Evolutionary conservation across 495 filamentous ascomycete species (phyloP).

Genomic region (Aspergillus nidulans): DNA sequence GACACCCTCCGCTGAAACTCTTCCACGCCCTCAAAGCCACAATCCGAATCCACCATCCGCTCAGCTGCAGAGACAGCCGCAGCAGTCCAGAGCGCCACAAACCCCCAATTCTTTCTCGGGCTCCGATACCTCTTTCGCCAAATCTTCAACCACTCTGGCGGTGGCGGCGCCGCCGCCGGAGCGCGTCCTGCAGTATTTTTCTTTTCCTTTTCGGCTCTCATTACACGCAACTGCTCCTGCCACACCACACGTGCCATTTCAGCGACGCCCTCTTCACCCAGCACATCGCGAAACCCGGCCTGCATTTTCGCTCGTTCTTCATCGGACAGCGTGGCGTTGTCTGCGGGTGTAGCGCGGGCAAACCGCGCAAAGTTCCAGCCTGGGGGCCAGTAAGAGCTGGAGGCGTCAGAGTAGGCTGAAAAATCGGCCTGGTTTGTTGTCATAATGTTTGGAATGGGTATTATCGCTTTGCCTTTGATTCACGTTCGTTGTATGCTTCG

Average conservation of each 20-base stretch:
- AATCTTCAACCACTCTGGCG: not conserved
- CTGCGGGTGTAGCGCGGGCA: not conserved
- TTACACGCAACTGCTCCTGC: slow-evolving; percentile 4
- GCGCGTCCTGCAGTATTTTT: not conserved
- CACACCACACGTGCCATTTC: slow-evolving; percentile 5
- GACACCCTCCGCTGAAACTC: not conserved
- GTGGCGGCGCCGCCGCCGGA: not conserved
- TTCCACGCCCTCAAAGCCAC: not conserved
- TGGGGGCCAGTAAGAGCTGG: slow-evolving; percentile 7
- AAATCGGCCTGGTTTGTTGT: not conserved
- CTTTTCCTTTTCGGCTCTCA: not conserved
- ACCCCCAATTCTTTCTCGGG: not conserved
- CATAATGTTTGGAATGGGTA: not conserved
- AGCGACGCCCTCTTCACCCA: slow-evolving; percentile 3
- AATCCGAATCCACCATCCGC: not conserved
- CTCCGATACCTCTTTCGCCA: slow-evolving; percentile 3
- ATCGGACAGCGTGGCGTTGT: not conserved
- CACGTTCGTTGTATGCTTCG: no score
- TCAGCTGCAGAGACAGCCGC: not conserved
- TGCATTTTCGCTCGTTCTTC: slow-evolving; percentile 6
- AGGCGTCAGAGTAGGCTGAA: slow-evolving; percentile 2
- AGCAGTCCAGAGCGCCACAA: slow-evolving; percentile 4
- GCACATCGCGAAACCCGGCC: slow-evolving; percentile 3
- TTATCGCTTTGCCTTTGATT: not conserved
- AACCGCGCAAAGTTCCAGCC: slow-evolving; percentile 5